phyloP scores from a whole-genome alignment of 2,329 filamentous ascomycete species.

The Pseudocercospora fuligena region DNA sequence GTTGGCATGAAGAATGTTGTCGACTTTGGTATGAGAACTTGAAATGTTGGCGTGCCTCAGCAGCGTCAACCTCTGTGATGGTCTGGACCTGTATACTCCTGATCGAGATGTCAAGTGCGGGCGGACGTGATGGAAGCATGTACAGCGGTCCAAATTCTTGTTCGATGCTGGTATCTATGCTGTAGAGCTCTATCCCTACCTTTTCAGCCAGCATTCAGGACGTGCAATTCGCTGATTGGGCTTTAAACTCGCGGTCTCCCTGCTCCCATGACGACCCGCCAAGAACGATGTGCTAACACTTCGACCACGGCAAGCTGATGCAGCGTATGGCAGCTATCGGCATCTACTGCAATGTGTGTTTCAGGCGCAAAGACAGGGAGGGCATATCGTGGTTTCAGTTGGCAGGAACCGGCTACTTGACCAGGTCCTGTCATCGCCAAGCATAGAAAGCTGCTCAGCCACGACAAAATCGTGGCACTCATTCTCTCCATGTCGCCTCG shows the following conservation, averaged over 20 bases:
- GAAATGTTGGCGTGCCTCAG: not conserved
- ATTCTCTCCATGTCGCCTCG: not conserved
- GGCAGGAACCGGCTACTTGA: not conserved
- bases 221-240: slow-evolving; percentile 7
- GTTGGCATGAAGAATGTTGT: not conserved
- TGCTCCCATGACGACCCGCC: slow-evolving; percentile 11
- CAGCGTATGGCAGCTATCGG: not conserved
- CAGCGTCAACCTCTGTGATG: not conserved
- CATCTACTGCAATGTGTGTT: not conserved
- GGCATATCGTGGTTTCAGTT: slow-evolving; percentile 1
- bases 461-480: not conserved
- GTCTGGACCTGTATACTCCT: not conserved
- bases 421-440: not conserved
- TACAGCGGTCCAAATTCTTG: slow-evolving; percentile 2
- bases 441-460: slow-evolving; percentile 10
- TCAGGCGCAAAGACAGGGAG: not conserved
- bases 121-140: slow-evolving; percentile 7
- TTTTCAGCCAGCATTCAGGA: not conserved
- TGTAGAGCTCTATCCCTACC: slow-evolving; percentile 10
- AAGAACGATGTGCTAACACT: not conserved
- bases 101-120: not conserved
- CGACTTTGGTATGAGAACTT: not conserved
- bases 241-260: slow-evolving; percentile 2
- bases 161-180: slow-evolving; percentile 7
- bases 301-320: not conserved